Base-by-base conservation (phyloP, 148 eudicot species). In the Rhododendron ferrugineum region DNA sequence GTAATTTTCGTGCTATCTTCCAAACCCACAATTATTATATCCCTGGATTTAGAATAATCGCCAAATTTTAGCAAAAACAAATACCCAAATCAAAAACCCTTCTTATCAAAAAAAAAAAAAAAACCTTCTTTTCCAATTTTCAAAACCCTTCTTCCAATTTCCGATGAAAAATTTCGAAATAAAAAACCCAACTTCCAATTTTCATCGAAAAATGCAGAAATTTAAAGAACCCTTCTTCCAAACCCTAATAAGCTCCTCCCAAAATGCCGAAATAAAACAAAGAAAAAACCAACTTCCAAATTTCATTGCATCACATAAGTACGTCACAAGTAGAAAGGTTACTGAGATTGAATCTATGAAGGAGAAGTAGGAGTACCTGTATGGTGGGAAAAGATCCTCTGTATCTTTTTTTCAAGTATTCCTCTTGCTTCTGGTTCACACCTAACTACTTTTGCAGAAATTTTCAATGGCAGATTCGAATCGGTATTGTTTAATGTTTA, bases 331-430 rank as follows among this genome's bases (percentile, higher is more conserved):
- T 81, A 3, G 18, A 64, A 28, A 0, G 15, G 36, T 34, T 70
- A 3, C 4, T 37, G 16, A 46, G 62, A 80, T 68, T 60, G 84
- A 50, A 86, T 81, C 50, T 66, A 81, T 81, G 2, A 47, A 52
- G 42, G 42, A 54, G 37, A 37, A 2, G 7, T 0, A 8, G 18
- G 32, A 73, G 11, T 58, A 86, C 87, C 87, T 75, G 46, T 22
- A 32, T 16, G n/a, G 52, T 56, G 64, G 20, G 76, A 11, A 60
- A 40, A 82, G 81, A 82, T 60, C 82, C 87, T 7, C 62, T 11
- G 79, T 40, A 46, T 23, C 86, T 30, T 79, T 4, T 46, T 22
- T 78, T 79, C 64, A 47, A 0, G 73, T 34, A 74, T 28, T 50
- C 6, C 16, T 11, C 52, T 4, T 60, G 66, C 26, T 22, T 73